phyloP scores from a whole-genome alignment of 805 yeast species.

The Saturnispora mendoncae region DNA sequence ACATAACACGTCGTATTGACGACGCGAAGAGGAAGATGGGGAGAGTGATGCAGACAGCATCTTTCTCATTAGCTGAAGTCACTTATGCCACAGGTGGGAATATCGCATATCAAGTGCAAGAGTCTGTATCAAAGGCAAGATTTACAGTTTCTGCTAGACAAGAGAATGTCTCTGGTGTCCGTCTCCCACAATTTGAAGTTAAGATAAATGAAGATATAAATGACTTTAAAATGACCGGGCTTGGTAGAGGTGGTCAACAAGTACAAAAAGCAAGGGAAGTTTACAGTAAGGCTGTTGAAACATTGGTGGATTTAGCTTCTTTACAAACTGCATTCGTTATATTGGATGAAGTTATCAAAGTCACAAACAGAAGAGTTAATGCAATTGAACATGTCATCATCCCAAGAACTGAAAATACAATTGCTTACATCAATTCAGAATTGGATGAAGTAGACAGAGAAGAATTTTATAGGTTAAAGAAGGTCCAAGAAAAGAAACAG shows the following conservation, averaged over 20 bases:
- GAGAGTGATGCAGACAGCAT: constrained; percentile 95
- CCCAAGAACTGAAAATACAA: constrained; percentile 96
- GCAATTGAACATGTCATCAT: constrained; percentile 98
- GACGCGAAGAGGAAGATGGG: constrained; percentile 97
- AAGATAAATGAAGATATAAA: constrained; percentile 76
- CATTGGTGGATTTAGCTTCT: constrained; percentile 90
- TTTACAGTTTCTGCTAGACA: constrained; percentile 86
- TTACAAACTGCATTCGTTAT: constrained; percentile 94
- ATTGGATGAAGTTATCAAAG: constrained; percentile 94
- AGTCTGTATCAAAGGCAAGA: constrained; percentile 78
- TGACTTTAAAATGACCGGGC: constrained; percentile 92
- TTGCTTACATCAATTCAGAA: constrained; percentile 84
- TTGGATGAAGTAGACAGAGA: constrained; percentile 97
- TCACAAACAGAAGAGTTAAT: constrained; percentile 95
- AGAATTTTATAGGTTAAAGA: constrained; percentile 92
- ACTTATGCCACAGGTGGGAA: constrained; percentile 96
- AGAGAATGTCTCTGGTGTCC: constrained; percentile 94
- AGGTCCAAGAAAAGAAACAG: constrained; percentile 92
- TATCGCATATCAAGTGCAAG: constrained; percentile 92
- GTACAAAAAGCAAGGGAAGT: constrained; percentile 90
- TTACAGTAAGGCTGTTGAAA: constrained; percentile 94
- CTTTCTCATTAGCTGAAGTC: constrained; percentile 94
- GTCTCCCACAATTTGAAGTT: constrained; percentile 85
- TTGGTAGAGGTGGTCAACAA: constrained; percentile 98
- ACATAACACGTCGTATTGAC: constrained; percentile 87